Evolutionary conservation across 805 yeast species (phyloP).

Genomic region (Candida nonsorbophila): DNA sequence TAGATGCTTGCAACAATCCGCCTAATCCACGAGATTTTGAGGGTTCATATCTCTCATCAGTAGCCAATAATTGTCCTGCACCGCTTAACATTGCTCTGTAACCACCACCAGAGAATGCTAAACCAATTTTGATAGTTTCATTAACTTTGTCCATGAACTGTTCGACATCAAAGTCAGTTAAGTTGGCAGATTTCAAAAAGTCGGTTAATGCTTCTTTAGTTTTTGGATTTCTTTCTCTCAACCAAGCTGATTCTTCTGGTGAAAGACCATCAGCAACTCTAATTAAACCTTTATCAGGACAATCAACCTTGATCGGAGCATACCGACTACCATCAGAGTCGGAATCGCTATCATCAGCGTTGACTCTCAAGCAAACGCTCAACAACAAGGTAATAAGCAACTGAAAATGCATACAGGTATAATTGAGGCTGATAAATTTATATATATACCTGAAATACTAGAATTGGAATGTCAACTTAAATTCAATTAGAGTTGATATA

Average conservation of each 20-base stretch:
- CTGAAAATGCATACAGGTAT: neutral
- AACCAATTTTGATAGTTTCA: constrained; percentile 26
- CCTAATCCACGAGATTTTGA: constrained; percentile 58
- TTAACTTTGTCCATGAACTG: constrained; percentile 24
- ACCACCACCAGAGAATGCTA: constrained; percentile 58
- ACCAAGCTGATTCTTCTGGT: constrained; percentile 47
- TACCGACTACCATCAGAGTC: constrained; percentile 50
- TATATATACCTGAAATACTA: constrained; percentile 76
- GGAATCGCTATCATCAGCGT: constrained; percentile 31
- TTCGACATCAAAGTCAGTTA: constrained; percentile 44
- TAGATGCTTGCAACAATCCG: constrained; percentile 66
- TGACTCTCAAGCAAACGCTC: neutral
- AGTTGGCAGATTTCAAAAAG: constrained; percentile 41
- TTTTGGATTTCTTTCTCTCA: constrained; percentile 39
- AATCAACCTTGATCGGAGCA: constrained; percentile 53
- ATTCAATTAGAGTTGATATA: too few relatives aligned
- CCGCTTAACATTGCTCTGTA: constrained; percentile 84
- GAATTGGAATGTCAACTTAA: neutral
- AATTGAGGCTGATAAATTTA: constrained; percentile 25
- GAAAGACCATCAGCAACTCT: constrained; percentile 49
- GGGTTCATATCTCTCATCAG: constrained; percentile 64
- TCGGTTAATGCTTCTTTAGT: constrained; percentile 41
- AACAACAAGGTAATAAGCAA: neutral
- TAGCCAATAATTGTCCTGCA: constrained; percentile 78
- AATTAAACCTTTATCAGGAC: constrained; percentile 39